These are phyloP conservation scores for Wickerhamomyces bovis DNA, from an alignment of 805 yeast species.

Conservation along the genomic window DNA sequence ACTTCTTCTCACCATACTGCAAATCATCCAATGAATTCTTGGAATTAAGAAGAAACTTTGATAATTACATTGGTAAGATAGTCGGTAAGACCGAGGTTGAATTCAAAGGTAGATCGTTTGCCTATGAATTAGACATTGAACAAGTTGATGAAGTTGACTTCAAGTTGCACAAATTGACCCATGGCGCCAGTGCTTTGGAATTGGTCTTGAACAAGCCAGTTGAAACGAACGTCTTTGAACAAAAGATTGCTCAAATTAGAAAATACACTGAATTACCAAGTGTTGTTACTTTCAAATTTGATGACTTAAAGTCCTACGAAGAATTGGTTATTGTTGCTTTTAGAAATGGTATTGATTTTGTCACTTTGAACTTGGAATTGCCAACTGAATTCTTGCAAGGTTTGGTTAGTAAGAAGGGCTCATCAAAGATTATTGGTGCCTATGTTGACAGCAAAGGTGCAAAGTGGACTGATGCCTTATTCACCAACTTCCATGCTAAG, in stretches of 20 bases:
- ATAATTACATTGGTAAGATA: constrained; percentile 50
- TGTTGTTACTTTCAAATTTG: constrained; percentile 72
- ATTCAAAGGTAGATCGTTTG: constrained; percentile 47
- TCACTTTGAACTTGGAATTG: constrained; percentile 73
- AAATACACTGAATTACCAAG: constrained; percentile 64
- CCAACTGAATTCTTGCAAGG: constrained; percentile 50
- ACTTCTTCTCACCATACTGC: constrained; percentile 75
- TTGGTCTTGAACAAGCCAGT: constrained; percentile 54
- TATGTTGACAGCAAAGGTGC: constrained; percentile 48
- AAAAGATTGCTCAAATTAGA: constrained; percentile 68
- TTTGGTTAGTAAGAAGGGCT: constrained; percentile 46
- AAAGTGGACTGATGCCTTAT: constrained; percentile 18
- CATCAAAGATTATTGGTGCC: constrained; percentile 74
- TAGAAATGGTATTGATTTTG: constrained; percentile 71
- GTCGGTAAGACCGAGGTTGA: constrained; percentile 43
- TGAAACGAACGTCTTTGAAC: constrained; percentile 53
- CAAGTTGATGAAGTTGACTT: constrained; percentile 55
- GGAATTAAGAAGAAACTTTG: constrained; percentile 53
- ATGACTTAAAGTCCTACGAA: constrained; percentile 36
- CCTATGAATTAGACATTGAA: constrained; percentile 66
- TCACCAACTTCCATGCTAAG: constrained; percentile 62
- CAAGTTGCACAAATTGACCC: constrained; percentile 40
- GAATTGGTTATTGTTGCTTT: constrained; percentile 55
- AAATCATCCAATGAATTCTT: constrained; percentile 45
- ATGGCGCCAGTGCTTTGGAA: constrained; percentile 80